Base-by-base conservation (phyloP, 2,329 filamentous ascomycete species). In the Microthyrium microscopicum region DNA sequence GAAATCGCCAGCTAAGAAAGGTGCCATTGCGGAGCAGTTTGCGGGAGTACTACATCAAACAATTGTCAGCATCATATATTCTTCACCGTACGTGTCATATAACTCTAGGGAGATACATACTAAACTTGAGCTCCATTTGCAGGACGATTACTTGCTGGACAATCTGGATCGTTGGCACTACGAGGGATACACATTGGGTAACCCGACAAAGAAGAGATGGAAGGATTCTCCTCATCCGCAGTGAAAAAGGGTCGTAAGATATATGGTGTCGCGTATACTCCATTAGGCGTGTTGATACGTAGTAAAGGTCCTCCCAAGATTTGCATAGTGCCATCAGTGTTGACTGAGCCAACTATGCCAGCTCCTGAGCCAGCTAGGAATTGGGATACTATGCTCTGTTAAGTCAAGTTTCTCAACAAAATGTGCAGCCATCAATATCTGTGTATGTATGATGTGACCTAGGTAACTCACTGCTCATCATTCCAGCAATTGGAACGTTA, bases 121-220 rank as follows among this genome's bases (percentile, higher is more conserved):
- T 48, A 47, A 3, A 53, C 49, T 15, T 40, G 37, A 57, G 49
- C 12, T 34, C 39, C 5, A 36, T 47, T 40, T 40, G 48, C 16
- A 32, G 44, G 48, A 33, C 45, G 50, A 36, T 60, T 60, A 9
- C 48, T 49, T 8, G 38, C 28, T 5, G 54, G 54, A 38, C 58
- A 61, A 12, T 49, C 45, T 1, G 44, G 31, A 26, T 58, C 52
- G 21, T 42, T 45, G 17, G 46, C 37, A 16, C 54, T 56, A 12
- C 63, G 51, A 0, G 60, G 62, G 13, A 66, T 57, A 36, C 62
- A 67, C 62, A 66, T 66, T 2, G 62, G 63, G 32, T 65, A 66
- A 1, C 63, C 63, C 9, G 57, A 59, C 44, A 63, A 66, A 2
- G 60, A 56, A 2, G 52, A 55, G 34, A 66, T 53, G 31, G 55